A percentile compares a stretch with the other conserved stretches of the same genome.
Evolutionary conservation across 768 basidiomycete genomes (phyloP).

Genomic region (Russula griseocarnosa): DNA sequence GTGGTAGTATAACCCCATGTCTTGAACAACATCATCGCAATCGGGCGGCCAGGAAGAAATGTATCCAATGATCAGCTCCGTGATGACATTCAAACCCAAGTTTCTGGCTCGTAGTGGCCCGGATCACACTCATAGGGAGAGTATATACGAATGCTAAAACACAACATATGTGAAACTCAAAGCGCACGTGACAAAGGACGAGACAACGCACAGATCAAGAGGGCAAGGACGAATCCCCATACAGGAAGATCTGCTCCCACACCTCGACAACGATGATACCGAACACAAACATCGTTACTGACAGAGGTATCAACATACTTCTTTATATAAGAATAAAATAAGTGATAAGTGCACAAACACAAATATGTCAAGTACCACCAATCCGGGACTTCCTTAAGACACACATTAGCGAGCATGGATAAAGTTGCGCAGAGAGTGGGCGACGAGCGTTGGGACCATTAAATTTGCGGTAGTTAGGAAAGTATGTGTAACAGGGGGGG

Average conservation of each 20-base stretch:
- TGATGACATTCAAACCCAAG: constrained; percentile 69
- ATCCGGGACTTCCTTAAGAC: constrained; percentile 67
- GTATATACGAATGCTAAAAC: constrained; percentile 39
- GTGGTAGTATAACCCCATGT: constrained; percentile 73
- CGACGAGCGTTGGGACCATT: constrained; percentile 65
- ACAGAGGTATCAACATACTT: constrained; percentile 31
- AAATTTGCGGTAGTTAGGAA: constrained; percentile 69
- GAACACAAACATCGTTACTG: constrained; percentile 60
- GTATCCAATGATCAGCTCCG: constrained; percentile 79
- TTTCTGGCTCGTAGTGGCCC: constrained; percentile 76
- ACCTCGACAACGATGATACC: constrained; percentile 66
- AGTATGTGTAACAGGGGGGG: constrained; percentile 71
- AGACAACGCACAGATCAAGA: constrained; percentile 48
- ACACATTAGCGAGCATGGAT: constrained; percentile 85
- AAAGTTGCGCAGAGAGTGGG: constrained; percentile 68
- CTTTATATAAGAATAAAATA: not conserved
- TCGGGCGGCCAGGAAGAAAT: constrained; percentile 68
- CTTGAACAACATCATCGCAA: constrained; percentile 88
- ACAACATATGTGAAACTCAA: not conserved
- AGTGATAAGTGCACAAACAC: constrained; percentile 26
- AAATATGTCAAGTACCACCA: constrained; percentile 83
- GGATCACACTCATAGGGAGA: constrained; percentile 55
- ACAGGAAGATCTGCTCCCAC: constrained; percentile 71
- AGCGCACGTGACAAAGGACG: not conserved
- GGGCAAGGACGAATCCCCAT: constrained; percentile 66